These are phyloP conservation scores for Gynochthodes officinalis DNA, from an alignment of 257 asterid species.

Conservation along the genomic window DNA sequence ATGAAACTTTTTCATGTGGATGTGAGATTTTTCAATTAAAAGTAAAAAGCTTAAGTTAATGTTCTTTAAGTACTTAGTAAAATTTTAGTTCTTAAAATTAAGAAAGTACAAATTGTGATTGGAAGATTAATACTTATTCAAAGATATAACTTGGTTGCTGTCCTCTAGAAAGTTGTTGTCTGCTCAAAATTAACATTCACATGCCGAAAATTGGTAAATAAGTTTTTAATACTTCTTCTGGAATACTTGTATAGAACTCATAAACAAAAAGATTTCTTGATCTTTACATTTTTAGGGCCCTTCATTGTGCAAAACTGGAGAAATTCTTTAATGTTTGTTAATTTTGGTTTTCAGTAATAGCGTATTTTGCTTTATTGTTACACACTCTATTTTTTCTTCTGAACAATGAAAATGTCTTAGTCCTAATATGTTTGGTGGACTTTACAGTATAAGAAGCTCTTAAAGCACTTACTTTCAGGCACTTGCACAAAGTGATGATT, in stretches of 20 bases:
- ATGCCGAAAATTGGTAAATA: neutral
- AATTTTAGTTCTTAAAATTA: neutral
- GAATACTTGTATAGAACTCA: neutral
- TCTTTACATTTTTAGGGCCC: neutral
- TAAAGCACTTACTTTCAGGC: constrained; percentile 19
- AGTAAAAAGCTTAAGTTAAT: neutral
- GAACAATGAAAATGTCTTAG: neutral
- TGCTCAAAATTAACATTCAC: neutral
- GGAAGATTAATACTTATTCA: neutral
- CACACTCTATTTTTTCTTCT: neutral
- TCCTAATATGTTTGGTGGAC: neutral
- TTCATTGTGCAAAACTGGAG: neutral
- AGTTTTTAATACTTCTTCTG: neutral
- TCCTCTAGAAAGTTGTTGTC: neutral
- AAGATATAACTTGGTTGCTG: neutral
- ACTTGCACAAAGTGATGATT: constrained; percentile 21
- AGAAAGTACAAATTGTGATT: neutral
- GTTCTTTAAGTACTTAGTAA: neutral
- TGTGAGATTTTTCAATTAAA: neutral
- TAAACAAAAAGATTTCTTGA: neutral
- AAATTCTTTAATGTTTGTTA: neutral
- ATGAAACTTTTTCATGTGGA: neutral
- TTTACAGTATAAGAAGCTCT: neutral
- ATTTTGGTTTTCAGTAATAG: neutral
- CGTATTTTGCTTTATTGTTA: neutral